Evolutionary conservation across 805 yeast genomes (phyloP).

Genomic region (Naumovozyma dairenensis): DNA sequence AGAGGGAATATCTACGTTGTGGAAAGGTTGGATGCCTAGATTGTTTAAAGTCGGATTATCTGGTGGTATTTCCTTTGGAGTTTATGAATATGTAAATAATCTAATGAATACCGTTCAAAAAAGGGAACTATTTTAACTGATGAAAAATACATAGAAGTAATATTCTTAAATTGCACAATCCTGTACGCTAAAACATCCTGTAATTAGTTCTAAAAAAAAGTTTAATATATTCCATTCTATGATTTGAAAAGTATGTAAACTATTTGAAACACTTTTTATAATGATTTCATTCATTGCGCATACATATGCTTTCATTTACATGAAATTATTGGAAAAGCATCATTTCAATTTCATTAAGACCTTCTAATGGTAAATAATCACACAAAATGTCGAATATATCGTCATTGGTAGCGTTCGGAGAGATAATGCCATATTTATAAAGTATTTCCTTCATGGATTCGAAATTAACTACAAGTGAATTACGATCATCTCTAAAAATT

Average conservation of each 20-base stretch:
- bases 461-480: constrained; percentile 8
- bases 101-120: constrained; percentile 13
- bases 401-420: constrained; percentile 9
- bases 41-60: constrained; percentile 59
- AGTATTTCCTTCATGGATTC: constrained; percentile 10
- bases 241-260: no score
- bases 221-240: no score
- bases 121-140: constrained; percentile 11
- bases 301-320: background rate
- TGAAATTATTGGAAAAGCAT: constrained; percentile 9
- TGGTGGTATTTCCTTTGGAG: constrained; percentile 58
- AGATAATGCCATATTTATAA: constrained; percentile 9
- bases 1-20: constrained; percentile 37
- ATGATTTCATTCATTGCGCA: no score
- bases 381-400: constrained; percentile 21
- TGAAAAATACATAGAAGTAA: background rate
- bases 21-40: constrained; percentile 58
- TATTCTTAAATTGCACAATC: no score
- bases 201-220: no score
- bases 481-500: constrained; percentile 6
- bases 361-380: constrained; percentile 19
- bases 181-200: no score
- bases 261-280: no score
- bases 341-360: constrained; percentile 18
- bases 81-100: constrained; percentile 49